Conservation (phyloP, 768 basidiomycete species). For the Serendipita sp. region DNA sequence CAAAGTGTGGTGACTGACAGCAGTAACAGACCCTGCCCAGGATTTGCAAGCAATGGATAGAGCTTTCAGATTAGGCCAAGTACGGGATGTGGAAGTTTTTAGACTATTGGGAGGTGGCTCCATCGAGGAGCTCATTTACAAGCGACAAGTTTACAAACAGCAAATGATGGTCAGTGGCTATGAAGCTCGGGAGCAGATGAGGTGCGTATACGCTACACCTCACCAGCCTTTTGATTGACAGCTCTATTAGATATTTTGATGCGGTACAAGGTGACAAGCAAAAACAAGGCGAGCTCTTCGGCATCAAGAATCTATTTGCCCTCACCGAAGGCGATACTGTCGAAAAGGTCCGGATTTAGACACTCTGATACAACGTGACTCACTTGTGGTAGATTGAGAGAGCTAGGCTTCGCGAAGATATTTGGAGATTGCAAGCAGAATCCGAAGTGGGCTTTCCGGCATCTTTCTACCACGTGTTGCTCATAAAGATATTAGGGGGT, state of each 20-base stretch:
- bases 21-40: slow-evolving; percentile 70
- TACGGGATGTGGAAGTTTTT: slow-evolving; percentile 69
- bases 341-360: slow-evolving; percentile 37
- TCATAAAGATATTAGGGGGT: background rate
- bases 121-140: slow-evolving; percentile 76
- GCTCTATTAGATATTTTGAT: slow-evolving; percentile 46
- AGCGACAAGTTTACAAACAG: slow-evolving; percentile 82
- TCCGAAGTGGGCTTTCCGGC: slow-evolving; percentile 44
- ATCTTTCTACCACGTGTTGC: slow-evolving; percentile 58
- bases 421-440: slow-evolving; percentile 67
- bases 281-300: slow-evolving; percentile 72
- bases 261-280: slow-evolving; percentile 66
- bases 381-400: slow-evolving; percentile 48
- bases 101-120: slow-evolving; percentile 76
- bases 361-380: background rate
- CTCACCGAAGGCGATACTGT: slow-evolving; percentile 58
- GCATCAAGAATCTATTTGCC: slow-evolving; percentile 71
- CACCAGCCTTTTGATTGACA: background rate
- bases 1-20: background rate
- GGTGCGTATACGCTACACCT: slow-evolving; percentile 25
- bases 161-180: slow-evolving; percentile 90
- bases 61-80: slow-evolving; percentile 78
- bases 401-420: slow-evolving; percentile 55
- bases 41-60: slow-evolving; percentile 87
- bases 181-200: slow-evolving; percentile 66